Evolutionary conservation across 768 basidiomycete species (phyloP), one percentile per base, ranked within the genome.

Genomic region (Leccinum variicolor): DNA sequence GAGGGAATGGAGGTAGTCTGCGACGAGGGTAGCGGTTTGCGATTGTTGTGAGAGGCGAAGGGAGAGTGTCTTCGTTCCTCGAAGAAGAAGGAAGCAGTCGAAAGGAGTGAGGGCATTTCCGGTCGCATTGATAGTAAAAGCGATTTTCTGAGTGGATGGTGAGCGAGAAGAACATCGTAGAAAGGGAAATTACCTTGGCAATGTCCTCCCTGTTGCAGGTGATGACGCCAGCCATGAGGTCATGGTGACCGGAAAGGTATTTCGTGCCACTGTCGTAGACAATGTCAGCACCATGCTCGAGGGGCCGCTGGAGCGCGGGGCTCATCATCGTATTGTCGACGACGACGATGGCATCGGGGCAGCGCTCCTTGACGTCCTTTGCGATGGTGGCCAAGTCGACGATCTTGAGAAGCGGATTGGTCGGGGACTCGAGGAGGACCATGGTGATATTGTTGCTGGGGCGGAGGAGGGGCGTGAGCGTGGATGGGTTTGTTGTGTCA

Each of bases 241-340:
- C 97, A 74, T 99, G 97, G 68, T 99, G 97, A 8, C 97, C 97
- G 56, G 91, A 94, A 48, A 99, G 81, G 73, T 98, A 98, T 71
- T 99, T 99, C 23, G 97, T 98, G 10, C 87, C 97, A 58, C 93
- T 95, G 73, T 99, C 97, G 67, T 99, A 99, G 9, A 98, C 95
- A 55, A 99, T 85, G 70, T 99, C 97, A 50, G 92, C 92, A 15
- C 96, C 97, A 55, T 97, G 89, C 67, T 98, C 94, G 36, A 98
- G 82, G 11, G 97, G 97, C 56, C 95, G 78, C 69, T 96, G 94
- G 8, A 98, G 79, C 74, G 98, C 98, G 15, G 97, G 96, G 69
- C 94, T 97, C 96, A 98, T 98, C 97, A 98, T 98, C 59, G 97
- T 98, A 70, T 99, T 98, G 73, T 98, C 97, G 21, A 94, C 93